These are phyloP conservation scores for Trichoderma guizhouense DNA, from an alignment of 2,329 filamentous ascomycete species.

Conservation along the genomic window DNA sequence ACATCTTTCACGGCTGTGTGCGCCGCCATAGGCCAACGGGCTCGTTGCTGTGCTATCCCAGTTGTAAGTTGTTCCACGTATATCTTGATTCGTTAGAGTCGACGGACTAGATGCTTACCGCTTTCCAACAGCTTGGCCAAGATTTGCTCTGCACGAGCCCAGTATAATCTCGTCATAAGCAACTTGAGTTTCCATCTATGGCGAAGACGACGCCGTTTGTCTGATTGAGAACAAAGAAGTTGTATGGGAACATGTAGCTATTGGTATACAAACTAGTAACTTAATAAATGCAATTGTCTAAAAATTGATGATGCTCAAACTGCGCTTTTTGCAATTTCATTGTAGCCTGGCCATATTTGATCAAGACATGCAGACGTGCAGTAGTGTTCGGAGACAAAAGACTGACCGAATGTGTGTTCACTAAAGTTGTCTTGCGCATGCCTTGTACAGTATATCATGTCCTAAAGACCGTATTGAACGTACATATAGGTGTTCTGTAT, in stretches of 20 bases:
- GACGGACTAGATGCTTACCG: neutral
- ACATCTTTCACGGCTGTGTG: neutral
- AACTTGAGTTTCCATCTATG: neutral
- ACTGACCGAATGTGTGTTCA: neutral
- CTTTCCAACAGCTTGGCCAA: neutral
- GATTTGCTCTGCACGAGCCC: constrained; percentile 7
- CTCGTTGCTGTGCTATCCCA: constrained; percentile 15
- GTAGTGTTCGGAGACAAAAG: neutral
- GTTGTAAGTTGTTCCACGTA: neutral
- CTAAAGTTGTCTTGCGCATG: neutral
- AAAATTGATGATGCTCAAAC: neutral
- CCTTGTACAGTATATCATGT: too few relatives aligned
- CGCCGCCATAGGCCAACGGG: neutral
- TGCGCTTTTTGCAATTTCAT: neutral
- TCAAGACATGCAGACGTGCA: neutral
- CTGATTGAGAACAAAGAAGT: neutral
- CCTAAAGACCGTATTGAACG: neutral
- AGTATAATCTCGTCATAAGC: neutral
- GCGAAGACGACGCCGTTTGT: too few relatives aligned
- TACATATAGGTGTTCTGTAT: neutral
- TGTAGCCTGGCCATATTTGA: neutral
- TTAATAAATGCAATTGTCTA: neutral
- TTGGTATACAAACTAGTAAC: neutral
- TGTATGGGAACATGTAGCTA: neutral
- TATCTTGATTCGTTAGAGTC: too few relatives aligned